Evolutionary conservation across 768 basidiomycete genomes (phyloP).

Genomic region (Mycena galericulata): DNA sequence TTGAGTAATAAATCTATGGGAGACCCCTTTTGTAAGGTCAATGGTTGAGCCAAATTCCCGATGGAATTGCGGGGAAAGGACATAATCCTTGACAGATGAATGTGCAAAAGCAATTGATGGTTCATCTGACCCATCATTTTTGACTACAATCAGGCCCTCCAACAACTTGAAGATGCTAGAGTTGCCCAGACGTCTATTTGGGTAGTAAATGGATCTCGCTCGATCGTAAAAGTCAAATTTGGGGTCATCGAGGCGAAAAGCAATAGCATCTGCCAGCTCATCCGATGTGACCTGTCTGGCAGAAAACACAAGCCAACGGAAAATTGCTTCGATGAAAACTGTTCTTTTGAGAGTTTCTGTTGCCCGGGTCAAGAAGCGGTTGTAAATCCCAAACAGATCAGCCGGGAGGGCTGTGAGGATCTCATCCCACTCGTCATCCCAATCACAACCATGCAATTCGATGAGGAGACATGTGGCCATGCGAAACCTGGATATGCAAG

Average conservation of each 20-base stretch:
- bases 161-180: no score
- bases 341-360: background rate
- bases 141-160: no score
- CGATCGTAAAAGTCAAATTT: background rate
- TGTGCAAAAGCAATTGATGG: no score
- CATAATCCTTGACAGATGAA: background rate
- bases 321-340: background rate
- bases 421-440: no score
- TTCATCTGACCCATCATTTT: no score
- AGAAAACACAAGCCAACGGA: background rate
- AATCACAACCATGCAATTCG: background rate
- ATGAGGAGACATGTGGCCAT: background rate
- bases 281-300: background rate
- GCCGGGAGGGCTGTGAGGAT: no score
- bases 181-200: no score
- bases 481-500: background rate
- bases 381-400: no score
- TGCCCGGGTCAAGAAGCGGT: background rate
- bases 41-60: background rate
- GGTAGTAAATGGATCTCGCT: background rate
- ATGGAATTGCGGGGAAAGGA: background rate
- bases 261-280: background rate
- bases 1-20: no score
- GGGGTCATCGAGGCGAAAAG: no score
- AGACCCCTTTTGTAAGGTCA: no score